Conservation (phyloP, 257 asterid species). For the Coffea eugenioides region DNA sequence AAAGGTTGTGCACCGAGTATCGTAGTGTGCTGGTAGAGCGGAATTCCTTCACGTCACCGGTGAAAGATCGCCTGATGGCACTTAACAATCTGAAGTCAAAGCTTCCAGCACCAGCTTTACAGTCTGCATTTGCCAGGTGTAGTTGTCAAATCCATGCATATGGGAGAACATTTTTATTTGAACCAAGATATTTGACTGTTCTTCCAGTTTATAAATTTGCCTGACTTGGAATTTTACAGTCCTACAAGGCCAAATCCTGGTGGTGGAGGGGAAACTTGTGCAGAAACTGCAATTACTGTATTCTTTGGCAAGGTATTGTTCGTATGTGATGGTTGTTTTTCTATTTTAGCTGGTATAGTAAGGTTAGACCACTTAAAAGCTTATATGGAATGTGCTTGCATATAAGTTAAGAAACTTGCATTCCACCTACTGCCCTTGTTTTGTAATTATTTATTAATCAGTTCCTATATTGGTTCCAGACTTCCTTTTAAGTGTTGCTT, state of each 20-base stretch:
- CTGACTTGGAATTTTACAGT: constrained; percentile 41
- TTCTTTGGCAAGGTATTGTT: constrained; percentile 77
- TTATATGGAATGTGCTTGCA: background rate
- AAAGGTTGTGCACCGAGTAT: constrained; percentile 70
- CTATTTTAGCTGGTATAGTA: background rate
- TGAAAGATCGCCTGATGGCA: constrained; percentile 82
- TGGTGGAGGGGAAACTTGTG: constrained; percentile 98
- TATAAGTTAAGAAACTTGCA: background rate
- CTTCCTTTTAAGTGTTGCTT: background rate
- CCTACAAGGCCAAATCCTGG: constrained; percentile 96
- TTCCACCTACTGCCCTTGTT: background rate
- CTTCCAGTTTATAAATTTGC: constrained; percentile 5
- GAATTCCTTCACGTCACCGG: constrained; percentile 93
- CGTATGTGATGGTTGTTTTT: background rate
- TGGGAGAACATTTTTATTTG: constrained; percentile 15
- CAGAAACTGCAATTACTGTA: constrained; percentile 86
- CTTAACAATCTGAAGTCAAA: constrained; percentile 74
- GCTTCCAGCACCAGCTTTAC: constrained; percentile 76
- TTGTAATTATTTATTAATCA: background rate
- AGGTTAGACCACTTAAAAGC: background rate
- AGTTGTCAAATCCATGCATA: constrained; percentile 10
- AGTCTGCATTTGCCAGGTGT: constrained; percentile 95
- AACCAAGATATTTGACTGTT: background rate
- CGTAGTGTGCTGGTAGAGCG: constrained; percentile 90
- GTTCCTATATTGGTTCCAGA: background rate